These are phyloP conservation scores for Coprinopsis cinerea DNA, from an alignment of 768 basidiomycete genomes.

Conservation along the genomic window DNA sequence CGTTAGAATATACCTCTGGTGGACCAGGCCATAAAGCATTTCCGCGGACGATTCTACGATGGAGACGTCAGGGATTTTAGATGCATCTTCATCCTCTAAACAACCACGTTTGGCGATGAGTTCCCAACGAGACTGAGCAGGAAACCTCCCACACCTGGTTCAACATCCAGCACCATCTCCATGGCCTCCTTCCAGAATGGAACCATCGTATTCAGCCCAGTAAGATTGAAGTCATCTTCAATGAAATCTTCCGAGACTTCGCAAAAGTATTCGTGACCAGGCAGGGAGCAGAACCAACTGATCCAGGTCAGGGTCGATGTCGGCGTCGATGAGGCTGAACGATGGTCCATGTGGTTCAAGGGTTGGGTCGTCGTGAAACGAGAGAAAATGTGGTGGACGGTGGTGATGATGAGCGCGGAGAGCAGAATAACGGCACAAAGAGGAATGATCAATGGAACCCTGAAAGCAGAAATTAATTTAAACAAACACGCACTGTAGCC, in stretches of 20 bases:
- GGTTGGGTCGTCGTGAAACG: slow-evolving; percentile 5
- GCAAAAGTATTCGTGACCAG: slow-evolving; percentile 96
- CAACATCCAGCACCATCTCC: slow-evolving; percentile 99
- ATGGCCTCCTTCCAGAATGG: slow-evolving; percentile 99
- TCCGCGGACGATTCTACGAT: slow-evolving; percentile 98
- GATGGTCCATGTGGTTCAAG: slow-evolving; percentile 15
- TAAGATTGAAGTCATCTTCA: slow-evolving; percentile 98
- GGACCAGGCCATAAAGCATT: slow-evolving; percentile 94
- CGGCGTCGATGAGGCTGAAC: slow-evolving; percentile 80
- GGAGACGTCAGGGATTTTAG: slow-evolving; percentile 96
- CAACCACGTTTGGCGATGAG: slow-evolving; percentile 7
- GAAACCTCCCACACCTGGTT: slow-evolving; percentile 80
- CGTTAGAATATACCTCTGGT: slow-evolving; percentile 96
- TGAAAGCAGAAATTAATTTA: slow-evolving; percentile 15
- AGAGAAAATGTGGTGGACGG: slow-evolving; percentile 9
- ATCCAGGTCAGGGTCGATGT: slow-evolving; percentile 94
- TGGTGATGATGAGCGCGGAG: slow-evolving; percentile 14
- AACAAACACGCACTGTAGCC: slow-evolving; percentile 68
- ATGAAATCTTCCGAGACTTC: slow-evolving; percentile 99
- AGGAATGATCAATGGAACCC: slow-evolving; percentile 10
- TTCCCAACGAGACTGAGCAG: slow-evolving; percentile 14
- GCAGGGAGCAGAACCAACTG: slow-evolving; percentile 92
- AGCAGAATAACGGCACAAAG: not conserved
- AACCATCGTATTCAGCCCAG: slow-evolving; percentile 91
- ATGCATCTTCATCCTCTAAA: slow-evolving; percentile 78